Evolutionary conservation across 208 protist species (phyloP), one percentile per base, ranked within the genome.

Genomic region (Porcisia hertigi): DNA sequence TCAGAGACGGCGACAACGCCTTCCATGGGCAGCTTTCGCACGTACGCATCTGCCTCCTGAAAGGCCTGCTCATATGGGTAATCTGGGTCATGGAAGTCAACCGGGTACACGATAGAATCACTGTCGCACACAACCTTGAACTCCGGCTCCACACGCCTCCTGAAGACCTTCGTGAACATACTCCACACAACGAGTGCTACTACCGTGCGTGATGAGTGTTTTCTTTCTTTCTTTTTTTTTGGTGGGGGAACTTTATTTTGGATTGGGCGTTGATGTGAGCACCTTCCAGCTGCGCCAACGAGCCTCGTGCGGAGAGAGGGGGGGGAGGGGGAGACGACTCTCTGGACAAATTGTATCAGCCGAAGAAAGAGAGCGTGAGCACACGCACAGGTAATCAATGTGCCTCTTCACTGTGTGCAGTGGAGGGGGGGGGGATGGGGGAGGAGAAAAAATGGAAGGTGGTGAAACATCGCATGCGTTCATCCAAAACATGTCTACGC

Each of bases 1-100:
- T 99, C 97, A 34, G 79, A 82, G 76, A 98, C 86, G 71, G 94
- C 76, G 20, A 94, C 82, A 53, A 82, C 83, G 69, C 88, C 88
- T 52, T 89, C 79, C 74, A 82, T 77, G 43, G 88, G 88, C 58
- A 93, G 73, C 23, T 81, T 85, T 49, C 86, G 89, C 58, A 93
- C 88, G 79, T 89, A 94, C 79, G 80, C 86, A 60, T 83, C 80
- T 11, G 87, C 85, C 30, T 87, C 88, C 14, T 89, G 75, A 73
- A 95, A 93, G 54, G 71, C 75, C 30, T 77, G 72, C 64, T 83
- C 71, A 41, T 83, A 75, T 5, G 76, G 73, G n/a, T 83, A 80
- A 43, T 66, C 45, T 23, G 77, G 69, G 36, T 49, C 69, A 64
- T 76, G 69, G 70, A 86, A 86, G 75, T 86, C 75, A 11, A 86